These are phyloP conservation scores for Leptographium wingfieldii DNA, from an alignment of 2,329 filamentous ascomycete genomes.

Conservation along the genomic window DNA sequence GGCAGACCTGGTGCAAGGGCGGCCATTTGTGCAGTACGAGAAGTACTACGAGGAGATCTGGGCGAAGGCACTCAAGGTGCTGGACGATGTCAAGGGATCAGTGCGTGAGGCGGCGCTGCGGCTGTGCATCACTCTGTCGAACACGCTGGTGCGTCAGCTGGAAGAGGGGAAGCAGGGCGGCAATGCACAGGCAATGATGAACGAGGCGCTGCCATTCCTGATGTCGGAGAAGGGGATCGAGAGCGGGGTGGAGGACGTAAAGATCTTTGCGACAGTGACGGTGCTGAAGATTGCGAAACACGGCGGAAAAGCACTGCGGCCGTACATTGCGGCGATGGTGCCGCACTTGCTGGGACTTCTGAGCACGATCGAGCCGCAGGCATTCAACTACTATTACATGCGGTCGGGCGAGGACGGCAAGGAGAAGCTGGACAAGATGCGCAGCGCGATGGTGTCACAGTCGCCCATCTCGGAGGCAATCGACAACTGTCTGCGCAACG, in stretches of 20 bases:
- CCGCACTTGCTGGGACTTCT: slow-evolving; percentile 70
- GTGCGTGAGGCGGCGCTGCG: slow-evolving; percentile 71
- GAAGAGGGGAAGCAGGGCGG: slow-evolving; percentile 50
- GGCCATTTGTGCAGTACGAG: slow-evolving; percentile 65
- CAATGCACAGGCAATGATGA: slow-evolving; percentile 60
- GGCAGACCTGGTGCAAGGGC: slow-evolving; percentile 73
- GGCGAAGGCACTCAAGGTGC: slow-evolving; percentile 72
- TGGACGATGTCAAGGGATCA: slow-evolving; percentile 91
- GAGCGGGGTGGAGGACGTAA: slow-evolving; percentile 77
- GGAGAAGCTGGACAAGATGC: slow-evolving; percentile 79
- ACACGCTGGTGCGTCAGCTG: slow-evolving; percentile 71
- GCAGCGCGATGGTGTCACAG: slow-evolving; percentile 66
- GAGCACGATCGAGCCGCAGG: slow-evolving; percentile 79
- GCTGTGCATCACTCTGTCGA: slow-evolving; percentile 73
- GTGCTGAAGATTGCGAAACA: slow-evolving; percentile 85
- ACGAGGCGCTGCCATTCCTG: slow-evolving; percentile 79
- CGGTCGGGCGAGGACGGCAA: slow-evolving; percentile 78
- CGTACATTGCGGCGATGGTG: slow-evolving; percentile 71
- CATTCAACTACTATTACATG: slow-evolving; percentile 84
- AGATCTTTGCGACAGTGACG: slow-evolving; percentile 68
- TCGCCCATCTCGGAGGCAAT: slow-evolving; percentile 90
- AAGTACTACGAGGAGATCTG: slow-evolving; percentile 77
- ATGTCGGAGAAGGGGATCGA: slow-evolving; percentile 82
- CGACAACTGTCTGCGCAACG: slow-evolving; percentile 72
- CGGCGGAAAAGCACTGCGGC: slow-evolving; percentile 62